Conservation (phyloP, 2,329 filamentous ascomycete species). For the Trichophyton simii region DNA sequence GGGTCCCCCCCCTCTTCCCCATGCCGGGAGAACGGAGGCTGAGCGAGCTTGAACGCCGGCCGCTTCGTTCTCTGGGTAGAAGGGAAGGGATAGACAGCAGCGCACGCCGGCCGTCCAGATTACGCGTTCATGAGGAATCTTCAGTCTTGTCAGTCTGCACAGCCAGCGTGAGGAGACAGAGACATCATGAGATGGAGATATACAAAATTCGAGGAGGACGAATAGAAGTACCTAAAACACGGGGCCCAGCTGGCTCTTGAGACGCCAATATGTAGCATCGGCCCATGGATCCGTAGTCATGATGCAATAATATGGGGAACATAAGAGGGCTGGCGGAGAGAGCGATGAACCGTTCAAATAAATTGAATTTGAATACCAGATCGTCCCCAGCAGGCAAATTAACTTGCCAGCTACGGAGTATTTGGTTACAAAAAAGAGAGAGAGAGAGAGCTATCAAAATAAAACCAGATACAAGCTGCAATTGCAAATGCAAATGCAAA, state of each 20-base stretch:
- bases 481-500: too few species aligned
- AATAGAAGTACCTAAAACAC: neutral
- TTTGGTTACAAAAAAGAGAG: too few species aligned
- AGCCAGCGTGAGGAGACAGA: neutral
- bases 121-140: constrained; percentile 3
- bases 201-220: neutral
- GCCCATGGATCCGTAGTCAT: neutral
- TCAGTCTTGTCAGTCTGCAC: neutral
- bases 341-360: neutral
- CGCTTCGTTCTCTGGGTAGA: neutral
- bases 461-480: too few species aligned
- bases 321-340: neutral
- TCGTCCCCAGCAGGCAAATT: neutral
- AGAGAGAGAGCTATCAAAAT: too few species aligned
- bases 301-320: neutral
- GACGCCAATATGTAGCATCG: neutral
- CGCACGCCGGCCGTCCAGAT: neutral
- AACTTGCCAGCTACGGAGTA: too few species aligned
- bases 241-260: neutral
- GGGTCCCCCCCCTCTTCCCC: neutral
- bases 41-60: neutral
- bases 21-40: neutral
- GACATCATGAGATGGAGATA: neutral
- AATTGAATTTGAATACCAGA: neutral
- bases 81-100: neutral